phyloP scores from a whole-genome alignment of 2,329 filamentous ascomycete genomes.

The Cytospora paraplurivora region DNA sequence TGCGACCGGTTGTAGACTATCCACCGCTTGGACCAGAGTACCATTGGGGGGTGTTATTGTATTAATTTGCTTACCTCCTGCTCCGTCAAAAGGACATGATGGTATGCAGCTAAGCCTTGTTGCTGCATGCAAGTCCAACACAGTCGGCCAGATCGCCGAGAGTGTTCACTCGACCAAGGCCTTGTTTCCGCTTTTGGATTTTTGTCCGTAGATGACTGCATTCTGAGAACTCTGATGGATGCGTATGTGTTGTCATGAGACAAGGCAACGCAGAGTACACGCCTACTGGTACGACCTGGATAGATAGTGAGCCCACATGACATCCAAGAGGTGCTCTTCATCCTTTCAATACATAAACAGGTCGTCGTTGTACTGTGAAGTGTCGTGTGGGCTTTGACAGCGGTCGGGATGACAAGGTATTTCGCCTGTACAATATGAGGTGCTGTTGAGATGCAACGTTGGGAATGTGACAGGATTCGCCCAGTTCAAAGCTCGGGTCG shows the following conservation, averaged over 20 bases:
- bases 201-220: not conserved
- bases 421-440: not conserved
- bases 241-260: constrained; percentile 27
- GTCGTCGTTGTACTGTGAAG: not conserved
- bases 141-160: constrained; percentile 2
- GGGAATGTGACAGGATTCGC: not conserved
- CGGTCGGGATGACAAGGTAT: not conserved
- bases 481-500: constrained; percentile 1
- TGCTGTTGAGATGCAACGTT: constrained; percentile 4
- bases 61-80: constrained; percentile 14
- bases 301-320: constrained; percentile 1
- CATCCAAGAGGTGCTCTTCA: not conserved
- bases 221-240: constrained; percentile 20
- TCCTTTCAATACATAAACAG: not conserved
- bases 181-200: not conserved
- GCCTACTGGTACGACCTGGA: constrained; percentile 1
- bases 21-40: not conserved
- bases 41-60: not conserved
- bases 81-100: not conserved
- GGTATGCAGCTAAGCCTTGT: constrained; percentile 10
- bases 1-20: constrained; percentile 9
- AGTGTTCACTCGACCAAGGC: constrained; percentile 8
- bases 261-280: constrained; percentile 10
- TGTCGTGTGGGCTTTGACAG: not conserved
- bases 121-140: constrained; percentile 22